Evolutionary conservation across 139 green algal species (phyloP).

Genomic region (Auxenochlorella pyrenoidosa): DNA sequence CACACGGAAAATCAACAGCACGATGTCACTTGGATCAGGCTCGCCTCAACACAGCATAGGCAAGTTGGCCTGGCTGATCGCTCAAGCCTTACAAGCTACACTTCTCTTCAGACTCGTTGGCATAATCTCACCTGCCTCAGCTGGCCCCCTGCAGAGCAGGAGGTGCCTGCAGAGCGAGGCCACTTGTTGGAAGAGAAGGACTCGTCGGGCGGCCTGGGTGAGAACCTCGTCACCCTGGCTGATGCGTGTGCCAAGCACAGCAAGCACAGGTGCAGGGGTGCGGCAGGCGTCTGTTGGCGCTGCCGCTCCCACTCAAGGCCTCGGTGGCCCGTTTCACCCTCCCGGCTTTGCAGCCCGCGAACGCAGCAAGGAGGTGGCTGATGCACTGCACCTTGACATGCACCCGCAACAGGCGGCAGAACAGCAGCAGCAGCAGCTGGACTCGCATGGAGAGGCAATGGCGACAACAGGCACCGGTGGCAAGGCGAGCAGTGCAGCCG

Average conservation of each 20-base stretch:
- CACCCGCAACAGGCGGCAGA: neutral
- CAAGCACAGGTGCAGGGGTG: too few species aligned
- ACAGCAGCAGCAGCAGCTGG: too few species aligned
- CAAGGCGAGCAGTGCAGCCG: neutral
- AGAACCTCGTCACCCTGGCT: neutral
- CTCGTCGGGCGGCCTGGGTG: neutral
- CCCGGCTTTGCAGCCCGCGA: neutral
- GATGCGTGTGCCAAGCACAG: neutral
- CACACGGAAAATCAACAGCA: too few species aligned
- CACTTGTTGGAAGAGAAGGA: neutral
- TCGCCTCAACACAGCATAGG: conserved; percentile 24
- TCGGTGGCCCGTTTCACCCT: too few species aligned
- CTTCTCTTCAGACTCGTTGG: too few species aligned
- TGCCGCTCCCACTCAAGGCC: too few species aligned
- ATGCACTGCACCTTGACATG: too few species aligned
- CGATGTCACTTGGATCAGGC: neutral
- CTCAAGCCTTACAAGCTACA: neutral
- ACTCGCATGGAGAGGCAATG: too few species aligned
- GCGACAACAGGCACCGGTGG: neutral
- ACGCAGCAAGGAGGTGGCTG: too few species aligned
- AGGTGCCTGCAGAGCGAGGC: neutral
- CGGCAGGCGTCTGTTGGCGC: too few species aligned
- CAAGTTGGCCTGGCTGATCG: too few species aligned
- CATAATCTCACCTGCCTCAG: neutral
- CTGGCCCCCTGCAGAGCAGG: neutral